These are phyloP conservation scores for Phytophthora constricta DNA, from an alignment of 352 stramenopile species.

Conservation along the genomic window DNA sequence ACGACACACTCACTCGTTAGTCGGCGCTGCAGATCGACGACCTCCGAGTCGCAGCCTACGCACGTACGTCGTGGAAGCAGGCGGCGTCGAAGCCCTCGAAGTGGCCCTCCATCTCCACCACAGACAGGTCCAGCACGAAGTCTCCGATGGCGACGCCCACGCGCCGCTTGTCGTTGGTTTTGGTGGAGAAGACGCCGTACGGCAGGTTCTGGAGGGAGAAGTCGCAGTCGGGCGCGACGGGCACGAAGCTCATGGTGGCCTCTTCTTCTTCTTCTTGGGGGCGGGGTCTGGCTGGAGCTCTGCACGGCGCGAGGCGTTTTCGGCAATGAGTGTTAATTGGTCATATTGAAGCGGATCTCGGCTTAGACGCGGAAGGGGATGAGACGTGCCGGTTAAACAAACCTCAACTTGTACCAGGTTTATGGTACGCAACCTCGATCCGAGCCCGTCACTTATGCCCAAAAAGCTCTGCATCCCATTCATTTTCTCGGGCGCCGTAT, in stretches of 20 bases:
- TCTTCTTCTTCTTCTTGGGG: too few species aligned
- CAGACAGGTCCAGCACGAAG: slow-evolving; percentile 89
- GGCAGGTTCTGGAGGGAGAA: slow-evolving; percentile 97
- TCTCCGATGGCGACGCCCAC: slow-evolving; percentile 87
- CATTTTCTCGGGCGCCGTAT: too few species aligned
- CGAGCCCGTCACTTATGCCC: too few species aligned
- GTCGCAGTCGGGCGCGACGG: slow-evolving; percentile 68
- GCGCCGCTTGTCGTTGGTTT: slow-evolving; percentile 67
- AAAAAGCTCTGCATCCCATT: too few species aligned
- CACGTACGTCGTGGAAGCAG: slow-evolving; percentile 70
- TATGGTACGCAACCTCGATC: too few species aligned
- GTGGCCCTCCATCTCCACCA: slow-evolving; percentile 89
- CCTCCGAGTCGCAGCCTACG: background rate
- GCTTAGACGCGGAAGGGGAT: background rate
- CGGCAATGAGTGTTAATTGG: slow-evolving; percentile 7
- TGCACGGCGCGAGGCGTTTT: slow-evolving; percentile 9
- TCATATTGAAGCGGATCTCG: background rate
- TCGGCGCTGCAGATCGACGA: background rate
- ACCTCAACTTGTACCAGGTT: too few species aligned
- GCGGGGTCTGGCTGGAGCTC: background rate
- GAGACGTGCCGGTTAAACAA: background rate
- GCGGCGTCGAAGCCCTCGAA: slow-evolving; percentile 86
- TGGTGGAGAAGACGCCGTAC: slow-evolving; percentile 94
- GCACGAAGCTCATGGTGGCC: slow-evolving; percentile 71
- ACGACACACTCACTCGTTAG: too few species aligned